These are phyloP conservation scores for Rhododendron kiyosumense DNA, from an alignment of 148 eudicot genomes.

Conservation along the genomic window DNA sequence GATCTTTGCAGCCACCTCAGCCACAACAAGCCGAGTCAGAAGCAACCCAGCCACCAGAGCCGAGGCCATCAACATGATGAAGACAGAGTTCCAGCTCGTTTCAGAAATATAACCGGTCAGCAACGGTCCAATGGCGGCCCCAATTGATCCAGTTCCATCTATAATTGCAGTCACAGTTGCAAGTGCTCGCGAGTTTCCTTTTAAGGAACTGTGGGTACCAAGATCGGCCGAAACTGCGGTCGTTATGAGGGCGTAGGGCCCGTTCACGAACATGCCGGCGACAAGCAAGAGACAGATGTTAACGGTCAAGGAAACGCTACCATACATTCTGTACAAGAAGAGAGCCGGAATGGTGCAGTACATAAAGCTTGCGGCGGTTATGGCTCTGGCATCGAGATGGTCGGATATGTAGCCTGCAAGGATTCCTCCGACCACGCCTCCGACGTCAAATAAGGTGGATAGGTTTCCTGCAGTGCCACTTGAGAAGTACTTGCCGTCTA, in stretches of 20 bases:
- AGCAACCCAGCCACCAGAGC: slow-evolving; percentile 79
- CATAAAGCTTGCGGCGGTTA: slow-evolving; percentile 88
- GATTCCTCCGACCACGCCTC: slow-evolving; percentile 89
- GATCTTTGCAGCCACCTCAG: slow-evolving; percentile 60
- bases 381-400: slow-evolving; percentile 70
- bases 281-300: slow-evolving; percentile 62
- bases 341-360: slow-evolving; percentile 82
- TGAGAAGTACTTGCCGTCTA: slow-evolving; percentile 76
- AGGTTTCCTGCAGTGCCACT: slow-evolving; percentile 74
- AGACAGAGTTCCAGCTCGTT: slow-evolving; percentile 76
- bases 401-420: slow-evolving; percentile 86
- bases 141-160: slow-evolving; percentile 95
- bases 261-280: slow-evolving; percentile 83
- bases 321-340: slow-evolving; percentile 70
- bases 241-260: slow-evolving; percentile 90
- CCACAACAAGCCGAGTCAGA: slow-evolving; percentile 68
- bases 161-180: slow-evolving; percentile 96
- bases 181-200: slow-evolving; percentile 69
- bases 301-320: slow-evolving; percentile 46
- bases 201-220: slow-evolving; percentile 80
- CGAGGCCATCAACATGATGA: slow-evolving; percentile 83
- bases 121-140: slow-evolving; percentile 92
- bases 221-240: slow-evolving; percentile 95
- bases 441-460: slow-evolving; percentile 85
- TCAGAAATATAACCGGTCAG: slow-evolving; percentile 78